Percentiles rank a stretch among this genome's conserved stretches.
Conservation (phyloP, 148 eudicot genomes). For the Gaultheria prostrata region DNA sequence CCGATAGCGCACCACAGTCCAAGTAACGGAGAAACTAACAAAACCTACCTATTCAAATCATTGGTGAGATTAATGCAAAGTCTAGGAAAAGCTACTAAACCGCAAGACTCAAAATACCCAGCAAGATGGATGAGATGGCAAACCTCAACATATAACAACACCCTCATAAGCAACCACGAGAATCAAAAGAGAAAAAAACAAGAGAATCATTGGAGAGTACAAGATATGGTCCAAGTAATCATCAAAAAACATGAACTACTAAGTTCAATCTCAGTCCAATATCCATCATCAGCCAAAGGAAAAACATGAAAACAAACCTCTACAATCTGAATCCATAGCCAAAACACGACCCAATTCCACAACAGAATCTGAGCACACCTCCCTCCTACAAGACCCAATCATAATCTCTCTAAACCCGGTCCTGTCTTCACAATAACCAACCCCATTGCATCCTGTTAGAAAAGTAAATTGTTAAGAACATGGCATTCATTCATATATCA, state of each 20-base stretch:
- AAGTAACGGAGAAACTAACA: neutral
- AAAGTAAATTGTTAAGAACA: neutral
- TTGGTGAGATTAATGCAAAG: neutral
- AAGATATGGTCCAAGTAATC: neutral
- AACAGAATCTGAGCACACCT: conserved; percentile 45
- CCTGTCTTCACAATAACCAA: conserved; percentile 37
- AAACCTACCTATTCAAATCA: neutral
- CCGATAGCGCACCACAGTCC: neutral
- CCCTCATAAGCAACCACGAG: neutral
- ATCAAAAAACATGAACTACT: neutral
- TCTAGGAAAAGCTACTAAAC: neutral
- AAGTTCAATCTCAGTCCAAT: neutral
- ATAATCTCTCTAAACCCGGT: conserved; percentile 30
- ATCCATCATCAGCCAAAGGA: neutral
- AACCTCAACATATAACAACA: neutral
- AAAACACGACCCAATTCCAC: conserved; percentile 26
- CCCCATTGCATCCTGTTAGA: conserved; percentile 23
- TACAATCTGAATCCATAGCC: conserved; percentile 31
- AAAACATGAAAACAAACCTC: conserved; percentile 44
- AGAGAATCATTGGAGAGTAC: neutral
- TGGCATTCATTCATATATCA: neutral
- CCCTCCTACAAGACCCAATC: conserved; percentile 64
- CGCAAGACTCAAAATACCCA: neutral
- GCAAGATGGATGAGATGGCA: neutral
- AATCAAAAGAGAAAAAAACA: neutral